Conservation (phyloP, 495 filamentous ascomycete species). For the Hyaloscypha bicolor region DNA sequence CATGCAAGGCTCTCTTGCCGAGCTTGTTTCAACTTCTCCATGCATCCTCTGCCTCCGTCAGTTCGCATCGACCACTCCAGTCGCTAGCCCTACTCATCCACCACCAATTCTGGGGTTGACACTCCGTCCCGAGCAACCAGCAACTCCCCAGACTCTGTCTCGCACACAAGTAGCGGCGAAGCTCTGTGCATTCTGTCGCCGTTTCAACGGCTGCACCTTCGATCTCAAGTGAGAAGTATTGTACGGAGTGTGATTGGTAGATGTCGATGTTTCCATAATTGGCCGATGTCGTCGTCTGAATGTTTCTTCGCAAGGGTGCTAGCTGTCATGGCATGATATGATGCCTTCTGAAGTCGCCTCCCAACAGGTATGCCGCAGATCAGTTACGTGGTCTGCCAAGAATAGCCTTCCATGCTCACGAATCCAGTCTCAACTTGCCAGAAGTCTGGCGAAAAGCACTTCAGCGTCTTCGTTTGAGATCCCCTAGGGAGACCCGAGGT, state of each 20-base stretch:
- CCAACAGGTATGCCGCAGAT: conserved; percentile 21
- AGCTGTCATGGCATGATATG: conserved; percentile 20
- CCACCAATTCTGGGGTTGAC: too few species aligned
- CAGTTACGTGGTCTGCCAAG: conserved; percentile 14
- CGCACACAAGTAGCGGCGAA: not conserved
- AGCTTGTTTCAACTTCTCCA: not conserved
- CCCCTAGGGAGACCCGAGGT: conserved; percentile 1
- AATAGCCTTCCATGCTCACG: conserved; percentile 15
- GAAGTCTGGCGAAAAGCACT: not conserved
- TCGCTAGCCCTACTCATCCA: too few species aligned
- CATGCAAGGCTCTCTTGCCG: not conserved
- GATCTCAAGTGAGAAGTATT: not conserved
- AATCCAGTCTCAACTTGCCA: conserved; percentile 11
- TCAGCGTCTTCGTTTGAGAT: conserved; percentile 13
- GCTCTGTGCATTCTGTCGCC: conserved; percentile 23
- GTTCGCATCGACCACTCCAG: not conserved
- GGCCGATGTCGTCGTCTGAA: conserved; percentile 12
- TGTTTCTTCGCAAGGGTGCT: conserved; percentile 9
- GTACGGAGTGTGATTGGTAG: conserved; percentile 5
- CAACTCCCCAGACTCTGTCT: not conserved
- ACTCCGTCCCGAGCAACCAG: not conserved
- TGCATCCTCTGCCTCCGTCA: not conserved
- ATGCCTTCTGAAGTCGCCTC: not conserved
- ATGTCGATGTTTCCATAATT: conserved; percentile 11
- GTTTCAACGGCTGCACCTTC: conserved; percentile 15